Percentiles rank a stretch among this genome's conserved stretches.
phyloP scores from a whole-genome alignment of 2,329 filamentous ascomycete genomes.

The Colletotrichum viniferum region DNA sequence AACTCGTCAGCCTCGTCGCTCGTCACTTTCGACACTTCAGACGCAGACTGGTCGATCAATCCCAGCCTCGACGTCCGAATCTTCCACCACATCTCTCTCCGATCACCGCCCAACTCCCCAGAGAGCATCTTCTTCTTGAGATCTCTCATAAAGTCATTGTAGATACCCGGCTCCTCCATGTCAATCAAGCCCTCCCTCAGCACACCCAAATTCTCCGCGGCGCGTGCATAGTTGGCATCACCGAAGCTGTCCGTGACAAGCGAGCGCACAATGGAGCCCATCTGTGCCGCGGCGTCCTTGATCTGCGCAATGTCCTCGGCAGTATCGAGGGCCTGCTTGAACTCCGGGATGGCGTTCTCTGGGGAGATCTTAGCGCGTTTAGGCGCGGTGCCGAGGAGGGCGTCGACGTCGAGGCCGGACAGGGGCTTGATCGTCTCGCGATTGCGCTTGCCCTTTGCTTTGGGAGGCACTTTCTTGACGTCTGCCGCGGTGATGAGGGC shows the following conservation, averaged over 20 bases:
- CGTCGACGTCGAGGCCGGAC: constrained; percentile 87
- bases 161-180: constrained; percentile 76
- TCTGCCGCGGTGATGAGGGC: constrained; percentile 72
- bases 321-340: constrained; percentile 76
- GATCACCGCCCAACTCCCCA: constrained; percentile 75
- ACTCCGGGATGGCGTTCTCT: constrained; percentile 86
- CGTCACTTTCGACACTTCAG: constrained; percentile 68
- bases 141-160: constrained; percentile 73
- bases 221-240: constrained; percentile 74
- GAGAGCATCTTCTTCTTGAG: constrained; percentile 76
- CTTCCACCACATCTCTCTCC: constrained; percentile 82
- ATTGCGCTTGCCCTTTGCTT: constrained; percentile 74
- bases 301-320: constrained; percentile 66
- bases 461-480: constrained; percentile 88
- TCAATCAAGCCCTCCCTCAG: constrained; percentile 79
- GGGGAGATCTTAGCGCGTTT: constrained; percentile 48
- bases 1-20: constrained; percentile 71
- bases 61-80: constrained; percentile 72
- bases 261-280: constrained; percentile 71
- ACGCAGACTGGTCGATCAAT: constrained; percentile 69
- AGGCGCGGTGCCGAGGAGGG: constrained; percentile 68
- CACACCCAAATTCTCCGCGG: constrained; percentile 75
- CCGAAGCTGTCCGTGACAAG: constrained; percentile 77
- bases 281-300: constrained; percentile 72
- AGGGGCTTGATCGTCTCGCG: constrained; percentile 79